Evolutionary conservation across 2,329 filamentous ascomycete genomes (phyloP), one percentile per base, ranked within the genome.

Genomic region (Exophiala bonariae): DNA sequence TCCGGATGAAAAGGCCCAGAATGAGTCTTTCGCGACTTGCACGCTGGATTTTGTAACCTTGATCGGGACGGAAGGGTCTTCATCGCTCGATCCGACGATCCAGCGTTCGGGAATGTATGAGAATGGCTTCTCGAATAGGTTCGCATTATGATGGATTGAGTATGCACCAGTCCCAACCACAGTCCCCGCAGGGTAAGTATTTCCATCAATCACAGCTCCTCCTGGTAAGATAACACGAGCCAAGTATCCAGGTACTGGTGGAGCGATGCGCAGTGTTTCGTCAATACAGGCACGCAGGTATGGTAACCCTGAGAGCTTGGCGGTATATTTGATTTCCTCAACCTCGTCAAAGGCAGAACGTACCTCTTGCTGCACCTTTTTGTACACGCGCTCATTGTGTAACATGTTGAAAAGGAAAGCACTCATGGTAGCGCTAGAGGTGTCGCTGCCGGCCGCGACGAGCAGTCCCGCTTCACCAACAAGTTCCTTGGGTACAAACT

Each of bases 211-310:
- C n/a, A 41, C 40, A 17, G 59, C 52, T 13, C 66, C 66, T 2
- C 58, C 63, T 9, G 51, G 38, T 5, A 58, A 52, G 20, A 66
- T 61, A 44, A 64, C 59, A 5, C 66, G 62, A 30, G 55, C 58
- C n/a, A 68, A 54, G 2, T 54, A 47, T 16, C 56, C 55, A 4
- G 54, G 49, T 2, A 60, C 59, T 13, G 62, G 58, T 16, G 67
- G 66, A 4, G 61, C 59, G 46, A 69, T 55, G 13, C 67, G 61
- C 34, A 69, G 49, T 4, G 59, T 53, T 53, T 69, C 66, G 55
- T 64, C 69, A 19, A 77, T 63, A 36, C 68, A 71, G 3, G 72
- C 73, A 11, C 63, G 60, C 1, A 77, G 65, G 49, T 72, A 77
- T 0, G 42, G 36, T 20, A 69, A 68, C 1, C 49, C 47, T 23